Conservation (phyloP, 2,329 filamentous ascomycete genomes). For the Cercospora sojina region DNA sequence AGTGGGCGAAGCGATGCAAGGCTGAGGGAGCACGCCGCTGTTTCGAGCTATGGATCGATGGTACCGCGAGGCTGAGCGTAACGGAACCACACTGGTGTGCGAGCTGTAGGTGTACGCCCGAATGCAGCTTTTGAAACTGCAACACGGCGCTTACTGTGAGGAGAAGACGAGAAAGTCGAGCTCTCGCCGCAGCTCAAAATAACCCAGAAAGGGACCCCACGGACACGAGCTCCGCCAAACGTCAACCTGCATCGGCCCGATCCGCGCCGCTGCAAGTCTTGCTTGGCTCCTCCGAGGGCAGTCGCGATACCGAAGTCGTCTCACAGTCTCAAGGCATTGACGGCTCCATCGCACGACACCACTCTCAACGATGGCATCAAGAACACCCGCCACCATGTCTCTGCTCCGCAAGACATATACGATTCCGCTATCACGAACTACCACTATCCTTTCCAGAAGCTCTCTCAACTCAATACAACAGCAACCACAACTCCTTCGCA, state of each 20-base stretch:
- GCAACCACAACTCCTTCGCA: constrained; percentile 20
- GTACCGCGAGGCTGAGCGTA: not conserved
- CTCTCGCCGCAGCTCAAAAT: not conserved
- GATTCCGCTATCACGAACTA: constrained; percentile 24
- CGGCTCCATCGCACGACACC: not conserved
- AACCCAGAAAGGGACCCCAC: not conserved
- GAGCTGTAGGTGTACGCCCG: not conserved
- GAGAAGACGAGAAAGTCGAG: not conserved
- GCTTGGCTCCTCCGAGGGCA: constrained; percentile 12
- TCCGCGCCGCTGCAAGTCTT: not conserved
- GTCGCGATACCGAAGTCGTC: constrained; percentile 3
- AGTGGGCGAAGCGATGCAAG: not conserved
- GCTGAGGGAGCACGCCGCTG: not conserved
- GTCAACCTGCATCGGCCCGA: constrained; percentile 6
- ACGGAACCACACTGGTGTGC: not conserved
- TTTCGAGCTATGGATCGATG: not conserved
- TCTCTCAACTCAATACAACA: constrained; percentile 45
- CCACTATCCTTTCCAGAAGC: constrained; percentile 29
- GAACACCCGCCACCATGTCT: constrained; percentile 28
- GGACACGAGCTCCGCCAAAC: not conserved
- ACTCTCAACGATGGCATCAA: constrained; percentile 1
- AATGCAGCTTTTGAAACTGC: not conserved
- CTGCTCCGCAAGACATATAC: constrained; percentile 25
- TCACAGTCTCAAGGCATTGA: not conserved
- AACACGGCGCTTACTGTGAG: not conserved